Base-by-base conservation (phyloP, 768 basidiomycete species). In the Suillus subaureus region DNA sequence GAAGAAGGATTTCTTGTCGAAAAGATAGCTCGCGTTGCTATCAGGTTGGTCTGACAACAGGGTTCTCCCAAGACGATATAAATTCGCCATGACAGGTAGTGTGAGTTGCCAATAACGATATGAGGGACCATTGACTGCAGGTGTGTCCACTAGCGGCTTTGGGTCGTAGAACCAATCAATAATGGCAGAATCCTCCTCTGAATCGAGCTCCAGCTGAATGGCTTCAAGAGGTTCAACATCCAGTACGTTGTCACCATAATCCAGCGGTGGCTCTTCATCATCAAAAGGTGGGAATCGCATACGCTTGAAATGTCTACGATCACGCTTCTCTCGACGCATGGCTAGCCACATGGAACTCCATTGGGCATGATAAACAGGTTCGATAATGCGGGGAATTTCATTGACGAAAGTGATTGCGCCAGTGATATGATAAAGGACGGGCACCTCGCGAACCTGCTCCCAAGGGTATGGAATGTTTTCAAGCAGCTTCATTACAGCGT, bases 281-380 rank as follows among this genome's bases (percentile, higher is more conserved):
- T 99, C 97, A 75, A 99, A 99, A 0, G 97, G 97, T 28, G 97
- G 97, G 81, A 99, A 99, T 28, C 97, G 89, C 96, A 99, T 98
- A 55, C 97, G 94, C 83, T 99, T 99, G 84, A 99, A 99, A 78
- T 99, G 97, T 65, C 97, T 83, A 75, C 97, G 92, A 77, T 99
- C 97, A 64, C 97, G 88, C 83, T 99, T 99, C 81, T 99, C 97
- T 67, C 97, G 83, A 66, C 97, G 86, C 97, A 99, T 99, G 13
- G 97, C 97, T 55, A 99, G 83, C 97, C 97, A 99, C 97, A 99
- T 99, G 6, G 94, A 93, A 75, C 94, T 96, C 97, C 97, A 99
- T 73, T 99, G 97, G 1, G 97, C 95, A 77, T 99, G 97, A 78
- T 97, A 99, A 12, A 99, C 87, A 7, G 97, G 97, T 77, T 99